phyloP scores from a whole-genome alignment of 805 yeast species.

The Saccharomycopsis lassenensis region DNA sequence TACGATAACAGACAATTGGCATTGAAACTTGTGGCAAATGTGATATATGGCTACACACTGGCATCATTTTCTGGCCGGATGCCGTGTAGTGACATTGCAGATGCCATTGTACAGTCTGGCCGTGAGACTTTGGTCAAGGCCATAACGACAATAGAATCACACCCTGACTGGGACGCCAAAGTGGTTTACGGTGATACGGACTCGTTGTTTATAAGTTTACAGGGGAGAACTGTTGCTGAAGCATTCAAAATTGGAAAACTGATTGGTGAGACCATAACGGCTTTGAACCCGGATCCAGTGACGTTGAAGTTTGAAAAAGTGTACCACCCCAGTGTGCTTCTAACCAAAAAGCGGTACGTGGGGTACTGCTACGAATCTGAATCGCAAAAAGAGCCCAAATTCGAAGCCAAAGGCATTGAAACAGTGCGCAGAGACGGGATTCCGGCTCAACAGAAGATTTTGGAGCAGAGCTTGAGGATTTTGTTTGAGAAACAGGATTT shows the following conservation, averaged over 20 bases:
- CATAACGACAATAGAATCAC: slow-evolving; percentile 51
- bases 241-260: slow-evolving; percentile 69
- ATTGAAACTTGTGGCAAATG: slow-evolving; percentile 82
- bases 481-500: slow-evolving; percentile 67
- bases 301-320: slow-evolving; percentile 85
- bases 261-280: slow-evolving; percentile 56
- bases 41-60: slow-evolving; percentile 90
- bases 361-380: slow-evolving; percentile 67
- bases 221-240: slow-evolving; percentile 65
- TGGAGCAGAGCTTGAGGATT: slow-evolving; percentile 54
- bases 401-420: slow-evolving; percentile 96
- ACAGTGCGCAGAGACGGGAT: slow-evolving; percentile 92
- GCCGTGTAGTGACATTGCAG: slow-evolving; percentile 96
- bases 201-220: slow-evolving; percentile 80
- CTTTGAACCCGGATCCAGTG: slow-evolving; percentile 67
- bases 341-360: slow-evolving; percentile 85
- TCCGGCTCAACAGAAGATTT: slow-evolving; percentile 79
- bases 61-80: slow-evolving; percentile 94
- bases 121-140: slow-evolving; percentile 73
- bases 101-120: slow-evolving; percentile 85
- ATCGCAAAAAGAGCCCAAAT: slow-evolving; percentile 45
- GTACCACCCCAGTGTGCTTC: slow-evolving; percentile 72
- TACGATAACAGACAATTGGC: slow-evolving; percentile 78
- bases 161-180: slow-evolving; percentile 66
- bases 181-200: slow-evolving; percentile 98